Evolutionary conservation across 2,329 filamentous ascomycete genomes (phyloP), one percentile per base, ranked within the genome.

Genomic region (Aspergillus oerlinghausenensis): DNA sequence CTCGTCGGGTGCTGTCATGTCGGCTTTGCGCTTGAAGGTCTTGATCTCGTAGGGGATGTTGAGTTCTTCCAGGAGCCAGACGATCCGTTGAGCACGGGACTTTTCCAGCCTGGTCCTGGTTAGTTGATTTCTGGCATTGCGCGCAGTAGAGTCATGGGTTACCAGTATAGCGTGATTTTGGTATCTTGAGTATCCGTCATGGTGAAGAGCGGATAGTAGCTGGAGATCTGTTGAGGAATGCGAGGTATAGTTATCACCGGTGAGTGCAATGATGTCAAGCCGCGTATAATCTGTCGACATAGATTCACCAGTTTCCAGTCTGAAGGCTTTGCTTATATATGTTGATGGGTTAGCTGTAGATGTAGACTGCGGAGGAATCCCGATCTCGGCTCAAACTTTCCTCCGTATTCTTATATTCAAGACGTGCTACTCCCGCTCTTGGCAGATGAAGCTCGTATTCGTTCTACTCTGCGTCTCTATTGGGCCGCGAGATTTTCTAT

Each of bases 41-140:
- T 93, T 85, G 56, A 97, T 76, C 59, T 92, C 84, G 75, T 96
- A 96, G 26, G 87, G 82, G 32, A 96, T 73, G 47, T 88, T 82
- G 60, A 94, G 85, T 73, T 93, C 90, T 71, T 94, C 89, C 47
- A 96, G 82, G 7, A 96, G 85, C 89, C 90, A 96, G 47, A 94
- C 78, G 56, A 93, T 88, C 60, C 90, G 86, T 73, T 95, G 90
- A 11, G 89, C 85, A 63, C 92, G 88, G 55, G 91, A 95, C 65
- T 88, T 80, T 65, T 93, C 84, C 59, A 96, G 87, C 91, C 91
- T 95, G 54, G 23, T n/a, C 49, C 17, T n/a, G 17, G 40, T 60
- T 25, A 62, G 49, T 52, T 40, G 0, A 1, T 9, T 21, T 19
- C 21, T 43, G 40, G 4, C 11, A 35, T 35, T 17, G 32, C 4